Conservation (phyloP, 2,329 filamentous ascomycete species). For the Metarhizium anisopliae region DNA sequence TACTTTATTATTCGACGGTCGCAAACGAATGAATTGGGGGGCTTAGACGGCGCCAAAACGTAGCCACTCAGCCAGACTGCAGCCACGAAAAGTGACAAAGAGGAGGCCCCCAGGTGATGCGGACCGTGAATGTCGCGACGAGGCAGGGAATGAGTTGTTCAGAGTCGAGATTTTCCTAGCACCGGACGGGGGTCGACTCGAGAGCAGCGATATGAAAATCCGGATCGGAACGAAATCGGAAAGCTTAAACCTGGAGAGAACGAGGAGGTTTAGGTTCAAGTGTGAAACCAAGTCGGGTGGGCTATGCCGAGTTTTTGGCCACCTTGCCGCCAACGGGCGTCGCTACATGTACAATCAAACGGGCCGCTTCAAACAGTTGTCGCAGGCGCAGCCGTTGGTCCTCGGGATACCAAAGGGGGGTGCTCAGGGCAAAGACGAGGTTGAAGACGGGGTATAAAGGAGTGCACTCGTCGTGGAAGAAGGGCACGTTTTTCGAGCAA, state of each 20-base stretch:
- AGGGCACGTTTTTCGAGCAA: no score
- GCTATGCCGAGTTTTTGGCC: neutral
- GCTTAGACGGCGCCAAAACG: neutral
- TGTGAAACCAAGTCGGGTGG: neutral
- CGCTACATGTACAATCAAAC: no score
- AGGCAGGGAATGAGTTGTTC: neutral
- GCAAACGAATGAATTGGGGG: neutral
- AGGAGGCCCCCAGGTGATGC: neutral
- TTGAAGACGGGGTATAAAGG: no score
- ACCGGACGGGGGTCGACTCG: neutral
- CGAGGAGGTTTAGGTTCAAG: neutral
- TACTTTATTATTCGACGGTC: neutral
- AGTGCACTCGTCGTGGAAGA: no score
- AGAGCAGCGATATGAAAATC: no score
- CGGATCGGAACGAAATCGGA: neutral
- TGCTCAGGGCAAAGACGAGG: no score
- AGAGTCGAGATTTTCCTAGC: neutral
- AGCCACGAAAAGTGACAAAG: neutral
- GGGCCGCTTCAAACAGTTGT: no score
- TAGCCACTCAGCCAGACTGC: neutral
- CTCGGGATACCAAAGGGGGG: no score
- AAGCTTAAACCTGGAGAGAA: neutral
- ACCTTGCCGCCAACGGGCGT: no score
- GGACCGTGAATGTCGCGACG: neutral
- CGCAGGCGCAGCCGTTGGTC: no score